Conservation (phyloP, 108 stramenopile species). For the Pinguiococcus pyrenoidosus region DNA sequence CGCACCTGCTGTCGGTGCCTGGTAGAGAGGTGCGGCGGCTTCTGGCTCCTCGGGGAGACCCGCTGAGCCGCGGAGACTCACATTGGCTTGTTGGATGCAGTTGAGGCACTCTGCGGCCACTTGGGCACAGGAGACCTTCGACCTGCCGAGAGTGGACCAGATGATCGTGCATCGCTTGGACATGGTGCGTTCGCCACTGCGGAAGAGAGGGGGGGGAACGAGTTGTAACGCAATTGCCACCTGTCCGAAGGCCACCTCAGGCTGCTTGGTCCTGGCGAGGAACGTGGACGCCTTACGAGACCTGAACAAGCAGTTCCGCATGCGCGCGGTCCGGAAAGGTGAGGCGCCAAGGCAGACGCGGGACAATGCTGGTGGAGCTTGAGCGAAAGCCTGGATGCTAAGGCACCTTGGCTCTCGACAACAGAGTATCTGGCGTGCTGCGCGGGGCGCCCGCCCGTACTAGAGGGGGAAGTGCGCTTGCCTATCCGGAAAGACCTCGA, state of each 20-base stretch:
- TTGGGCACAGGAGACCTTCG: too few relatives aligned
- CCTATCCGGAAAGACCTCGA: slow-evolving; percentile 13
- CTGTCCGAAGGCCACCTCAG: slow-evolving; percentile 19
- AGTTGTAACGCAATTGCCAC: too few relatives aligned
- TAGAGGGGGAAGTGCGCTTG: slow-evolving; percentile 14
- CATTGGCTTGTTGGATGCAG: too few relatives aligned
- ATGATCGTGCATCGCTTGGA: slow-evolving; percentile 27
- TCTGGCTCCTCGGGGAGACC: neutral
- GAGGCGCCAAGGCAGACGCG: too few relatives aligned
- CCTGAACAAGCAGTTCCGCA: slow-evolving; percentile 13
- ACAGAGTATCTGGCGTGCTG: slow-evolving; percentile 18
- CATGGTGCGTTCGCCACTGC: too few relatives aligned
- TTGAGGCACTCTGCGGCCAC: slow-evolving; percentile 14
- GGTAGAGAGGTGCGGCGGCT: slow-evolving; percentile 1
- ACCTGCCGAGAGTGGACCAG: slow-evolving; percentile 16
- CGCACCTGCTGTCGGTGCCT: slow-evolving; percentile 13
- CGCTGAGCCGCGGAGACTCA: too few relatives aligned
- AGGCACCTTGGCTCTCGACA: neutral
- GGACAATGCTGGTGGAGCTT: neutral
- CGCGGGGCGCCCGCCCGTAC: slow-evolving; percentile 1
- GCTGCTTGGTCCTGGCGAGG: slow-evolving; percentile 10
- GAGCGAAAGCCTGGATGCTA: neutral
- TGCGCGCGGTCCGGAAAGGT: neutral
- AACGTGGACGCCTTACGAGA: slow-evolving; percentile 7
- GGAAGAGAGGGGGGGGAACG: too few relatives aligned